These are phyloP conservation scores for Apiospora aurea DNA, from an alignment of 2,329 filamentous ascomycete species.

Conservation along the genomic window DNA sequence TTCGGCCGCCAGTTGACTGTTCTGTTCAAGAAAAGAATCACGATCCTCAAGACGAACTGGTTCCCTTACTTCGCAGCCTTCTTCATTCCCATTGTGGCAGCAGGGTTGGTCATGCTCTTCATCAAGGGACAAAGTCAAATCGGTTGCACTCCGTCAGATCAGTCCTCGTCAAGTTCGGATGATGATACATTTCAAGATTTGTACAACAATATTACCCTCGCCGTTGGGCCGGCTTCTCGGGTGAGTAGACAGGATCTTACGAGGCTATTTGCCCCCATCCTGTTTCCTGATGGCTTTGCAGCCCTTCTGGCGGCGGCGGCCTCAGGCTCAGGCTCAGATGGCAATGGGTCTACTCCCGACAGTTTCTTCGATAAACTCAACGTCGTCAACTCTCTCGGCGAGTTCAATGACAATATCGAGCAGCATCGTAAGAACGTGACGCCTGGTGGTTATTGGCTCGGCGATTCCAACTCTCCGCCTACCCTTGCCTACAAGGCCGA, in stretches of 20 bases:
- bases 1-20: constrained; percentile 75
- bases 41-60: constrained; percentile 79
- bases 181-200: constrained; percentile 42
- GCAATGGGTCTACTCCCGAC: constrained; percentile 23
- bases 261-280: constrained; percentile 49
- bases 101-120: constrained; percentile 80
- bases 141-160: constrained; percentile 42
- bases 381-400: constrained; percentile 67
- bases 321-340: constrained; percentile 26
- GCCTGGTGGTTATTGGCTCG: constrained; percentile 83
- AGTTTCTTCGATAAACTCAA: constrained; percentile 50
- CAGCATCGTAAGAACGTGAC: constrained; percentile 71
- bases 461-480: constrained; percentile 63
- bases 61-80: constrained; percentile 79
- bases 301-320: constrained; percentile 34
- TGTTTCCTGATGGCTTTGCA: constrained; percentile 34
- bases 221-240: constrained; percentile 53
- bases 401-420: constrained; percentile 72
- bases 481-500: constrained; percentile 77
- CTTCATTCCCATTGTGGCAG: constrained; percentile 79
- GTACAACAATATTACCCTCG: constrained; percentile 45
- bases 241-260: constrained; percentile 37
- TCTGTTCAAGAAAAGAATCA: constrained; percentile 79
- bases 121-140: constrained; percentile 53
- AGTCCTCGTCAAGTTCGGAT: constrained; percentile 44